Percentiles rank a stretch among this genome's conserved stretches.
phyloP scores from a whole-genome alignment of 1,139 yeast species.

The Saccharomyces hybrid region DNA sequence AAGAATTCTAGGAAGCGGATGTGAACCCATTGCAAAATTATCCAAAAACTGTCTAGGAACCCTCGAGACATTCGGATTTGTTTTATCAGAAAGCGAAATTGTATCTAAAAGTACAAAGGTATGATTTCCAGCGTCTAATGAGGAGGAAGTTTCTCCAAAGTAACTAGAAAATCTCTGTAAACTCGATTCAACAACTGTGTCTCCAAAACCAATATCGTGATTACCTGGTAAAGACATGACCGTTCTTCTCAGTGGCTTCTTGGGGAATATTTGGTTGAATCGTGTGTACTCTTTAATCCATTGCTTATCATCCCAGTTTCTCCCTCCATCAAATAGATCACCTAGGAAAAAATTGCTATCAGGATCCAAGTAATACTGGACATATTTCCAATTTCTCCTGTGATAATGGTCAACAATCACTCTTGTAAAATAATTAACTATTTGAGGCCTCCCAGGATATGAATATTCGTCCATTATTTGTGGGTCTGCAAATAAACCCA shows the following conservation, averaged over 20 bases:
- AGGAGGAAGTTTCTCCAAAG: conserved; percentile 65
- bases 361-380: conserved; percentile 58
- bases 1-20: conserved; percentile 54
- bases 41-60: conserved; percentile 36
- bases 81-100: conserved; percentile 59
- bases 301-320: conserved; percentile 65
- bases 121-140: conserved; percentile 61
- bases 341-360: conserved; percentile 77
- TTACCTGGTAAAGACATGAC: conserved; percentile 77
- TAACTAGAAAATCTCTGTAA: conserved; percentile 55
- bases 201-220: conserved; percentile 92
- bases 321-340: conserved; percentile 90
- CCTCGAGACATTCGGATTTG: conserved; percentile 36
- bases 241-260: conserved; percentile 40
- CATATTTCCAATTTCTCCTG: conserved; percentile 61
- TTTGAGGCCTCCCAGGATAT: conserved; percentile 49
- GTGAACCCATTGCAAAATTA: conserved; percentile 24
- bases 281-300: conserved; percentile 74
- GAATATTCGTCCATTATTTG: conserved; percentile 77
- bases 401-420: conserved; percentile 61
- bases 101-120: conserved; percentile 73
- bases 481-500: conserved; percentile 84
- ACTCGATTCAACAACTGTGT: conserved; percentile 47
- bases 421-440: conserved; percentile 42
- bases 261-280: conserved; percentile 56